Percentiles rank a stretch among this genome's conserved stretches.
phyloP scores from a whole-genome alignment of 768 basidiomycete genomes.

The Imleria badia region DNA sequence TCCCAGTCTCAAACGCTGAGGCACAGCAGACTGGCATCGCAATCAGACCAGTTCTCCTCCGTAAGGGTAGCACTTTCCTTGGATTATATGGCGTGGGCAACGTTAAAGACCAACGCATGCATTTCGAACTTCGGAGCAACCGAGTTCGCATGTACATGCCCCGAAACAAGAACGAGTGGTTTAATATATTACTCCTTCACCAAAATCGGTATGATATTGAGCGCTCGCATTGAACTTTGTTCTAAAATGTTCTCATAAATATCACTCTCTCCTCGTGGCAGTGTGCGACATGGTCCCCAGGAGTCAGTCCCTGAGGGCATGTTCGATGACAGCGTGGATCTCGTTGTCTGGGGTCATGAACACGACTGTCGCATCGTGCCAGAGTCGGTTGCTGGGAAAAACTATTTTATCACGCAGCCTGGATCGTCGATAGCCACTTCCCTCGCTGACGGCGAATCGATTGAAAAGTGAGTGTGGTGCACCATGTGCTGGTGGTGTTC shows the following conservation, averaged over 20 bases:
- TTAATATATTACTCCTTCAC: constrained; percentile 90
- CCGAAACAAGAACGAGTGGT: constrained; percentile 87
- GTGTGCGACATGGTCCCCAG: constrained; percentile 93
- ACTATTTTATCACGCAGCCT: constrained; percentile 91
- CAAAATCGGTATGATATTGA: constrained; percentile 84
- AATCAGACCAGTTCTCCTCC: constrained; percentile 85
- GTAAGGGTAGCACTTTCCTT: constrained; percentile 83
- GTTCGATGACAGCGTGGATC: constrained; percentile 92
- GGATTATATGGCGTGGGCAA: constrained; percentile 96
- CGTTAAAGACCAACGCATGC: constrained; percentile 95
- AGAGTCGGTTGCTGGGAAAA: constrained; percentile 87
- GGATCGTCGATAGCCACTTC: constrained; percentile 95
- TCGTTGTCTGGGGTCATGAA: constrained; percentile 98
- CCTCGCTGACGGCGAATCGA: constrained; percentile 87
- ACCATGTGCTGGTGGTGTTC: neutral
- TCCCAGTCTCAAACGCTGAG: constrained; percentile 68
- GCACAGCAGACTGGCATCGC: constrained; percentile 73
- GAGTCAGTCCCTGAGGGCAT: constrained; percentile 94
- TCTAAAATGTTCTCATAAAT: constrained; percentile 10
- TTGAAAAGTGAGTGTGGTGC: constrained; percentile 67
- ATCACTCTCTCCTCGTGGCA: constrained; percentile 30
- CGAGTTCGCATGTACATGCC: constrained; percentile 98
- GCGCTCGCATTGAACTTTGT: neutral
- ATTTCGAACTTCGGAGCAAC: constrained; percentile 91
- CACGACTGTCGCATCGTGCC: constrained; percentile 95